Conservation (phyloP, 495 filamentous ascomycete genomes). For the Glutinoglossum americanum region DNA sequence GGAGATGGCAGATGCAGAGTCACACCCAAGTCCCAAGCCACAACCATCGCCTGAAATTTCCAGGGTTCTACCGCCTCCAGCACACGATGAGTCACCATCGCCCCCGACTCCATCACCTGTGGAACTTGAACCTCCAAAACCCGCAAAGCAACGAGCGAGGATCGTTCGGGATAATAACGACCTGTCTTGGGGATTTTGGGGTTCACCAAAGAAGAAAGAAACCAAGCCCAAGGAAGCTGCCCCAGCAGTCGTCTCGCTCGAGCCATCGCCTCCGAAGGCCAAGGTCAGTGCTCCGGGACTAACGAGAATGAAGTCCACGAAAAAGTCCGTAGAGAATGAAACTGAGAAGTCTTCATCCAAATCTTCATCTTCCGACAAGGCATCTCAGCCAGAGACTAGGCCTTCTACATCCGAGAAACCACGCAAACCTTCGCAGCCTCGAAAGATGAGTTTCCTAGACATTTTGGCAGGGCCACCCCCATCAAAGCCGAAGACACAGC, state of each 20-base stretch:
- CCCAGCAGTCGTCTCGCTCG: not conserved
- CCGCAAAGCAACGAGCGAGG: constrained; percentile 3
- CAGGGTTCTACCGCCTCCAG: not conserved
- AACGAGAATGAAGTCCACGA: not conserved
- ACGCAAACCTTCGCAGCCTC: not conserved
- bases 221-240: not conserved
- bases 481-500: not conserved
- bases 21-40: not conserved
- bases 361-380: constrained; percentile 4
- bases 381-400: not conserved
- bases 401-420: not conserved
- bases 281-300: not conserved
- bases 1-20: not conserved
- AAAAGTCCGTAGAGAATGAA: not conserved
- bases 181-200: constrained; percentile 6
- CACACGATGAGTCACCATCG: not conserved
- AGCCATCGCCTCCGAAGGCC: not conserved
- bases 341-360: not conserved
- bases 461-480: not conserved
- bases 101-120: not conserved
- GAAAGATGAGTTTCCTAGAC: not conserved
- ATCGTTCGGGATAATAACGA: constrained; percentile 4
- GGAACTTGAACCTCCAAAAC: not conserved
- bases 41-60: not conserved
- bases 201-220: constrained; percentile 4